Conservation (phyloP, 331 rosid genomes). For the Rhamnella rubrinervis region DNA sequence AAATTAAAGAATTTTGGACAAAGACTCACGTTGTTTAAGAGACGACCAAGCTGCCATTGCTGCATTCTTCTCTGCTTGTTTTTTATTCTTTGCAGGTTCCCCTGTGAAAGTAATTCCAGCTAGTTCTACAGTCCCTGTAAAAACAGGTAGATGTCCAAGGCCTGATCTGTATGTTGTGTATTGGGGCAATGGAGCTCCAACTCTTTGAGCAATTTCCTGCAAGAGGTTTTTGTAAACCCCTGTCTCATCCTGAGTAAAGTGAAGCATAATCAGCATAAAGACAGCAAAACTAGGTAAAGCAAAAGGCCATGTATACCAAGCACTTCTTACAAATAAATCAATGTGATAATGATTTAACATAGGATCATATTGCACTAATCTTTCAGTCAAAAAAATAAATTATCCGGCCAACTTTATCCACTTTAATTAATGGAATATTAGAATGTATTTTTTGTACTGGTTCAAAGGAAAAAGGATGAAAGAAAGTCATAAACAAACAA, state of each 20-base stretch:
- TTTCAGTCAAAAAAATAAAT: no score
- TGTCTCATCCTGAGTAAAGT: constrained; percentile 69
- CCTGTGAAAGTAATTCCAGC: constrained; percentile 92
- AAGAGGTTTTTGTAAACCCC: constrained; percentile 94
- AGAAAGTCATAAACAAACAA: background rate
- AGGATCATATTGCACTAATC: no score
- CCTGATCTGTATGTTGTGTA: constrained; percentile 91
- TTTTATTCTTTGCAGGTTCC: constrained; percentile 87
- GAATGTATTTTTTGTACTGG: no score
- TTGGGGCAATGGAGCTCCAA: constrained; percentile 95
- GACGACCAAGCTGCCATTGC: constrained; percentile 99
- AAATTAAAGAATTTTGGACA: background rate
- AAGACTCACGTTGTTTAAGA: constrained; percentile 77
- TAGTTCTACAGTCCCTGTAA: constrained; percentile 88
- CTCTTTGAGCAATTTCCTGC: constrained; percentile 95
- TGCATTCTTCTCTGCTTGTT: constrained; percentile 96
- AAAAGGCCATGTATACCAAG: background rate
- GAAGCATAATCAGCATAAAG: constrained; percentile 22
- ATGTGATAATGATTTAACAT: background rate
- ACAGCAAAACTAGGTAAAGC: constrained; percentile 12
- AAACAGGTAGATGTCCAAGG: constrained; percentile 90
- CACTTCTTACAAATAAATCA: background rate
- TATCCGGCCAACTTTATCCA: no score
- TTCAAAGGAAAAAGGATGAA: no score
- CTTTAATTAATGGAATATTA: no score